Conservation (phyloP, 1,139 yeast species). For the Schizosaccharomyces versatilis region DNA sequence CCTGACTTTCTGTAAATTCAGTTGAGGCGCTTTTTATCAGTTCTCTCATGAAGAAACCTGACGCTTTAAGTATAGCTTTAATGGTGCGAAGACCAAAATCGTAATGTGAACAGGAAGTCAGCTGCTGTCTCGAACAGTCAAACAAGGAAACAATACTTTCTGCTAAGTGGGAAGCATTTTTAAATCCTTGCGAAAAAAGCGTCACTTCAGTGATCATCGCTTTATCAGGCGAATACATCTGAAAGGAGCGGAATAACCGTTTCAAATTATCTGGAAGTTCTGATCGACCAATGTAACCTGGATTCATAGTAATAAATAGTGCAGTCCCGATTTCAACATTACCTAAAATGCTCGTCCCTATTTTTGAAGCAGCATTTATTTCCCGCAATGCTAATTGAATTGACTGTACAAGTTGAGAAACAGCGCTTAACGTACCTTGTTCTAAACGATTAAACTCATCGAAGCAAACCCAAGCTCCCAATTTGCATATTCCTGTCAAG, state of each 20-base stretch:
- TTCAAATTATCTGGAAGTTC: slow-evolving; percentile 70
- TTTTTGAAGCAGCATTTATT: not conserved
- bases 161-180: slow-evolving; percentile 28
- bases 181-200: slow-evolving; percentile 52
- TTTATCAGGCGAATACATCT: slow-evolving; percentile 56
- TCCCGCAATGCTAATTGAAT: slow-evolving; percentile 35
- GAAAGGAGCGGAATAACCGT: slow-evolving; percentile 51
- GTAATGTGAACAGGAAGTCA: slow-evolving; percentile 48
- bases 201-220: slow-evolving; percentile 49
- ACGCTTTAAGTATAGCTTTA: slow-evolving; percentile 32
- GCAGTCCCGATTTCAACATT: slow-evolving; percentile 33
- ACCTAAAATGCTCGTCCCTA: slow-evolving; percentile 21
- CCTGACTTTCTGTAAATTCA: no score
- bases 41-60: not conserved
- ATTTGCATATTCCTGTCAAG: slow-evolving; percentile 57
- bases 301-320: slow-evolving; percentile 78
- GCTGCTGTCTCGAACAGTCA: slow-evolving; percentile 20
- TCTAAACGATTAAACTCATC: slow-evolving; percentile 82
- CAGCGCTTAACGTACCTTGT: slow-evolving; percentile 53
- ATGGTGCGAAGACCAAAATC: slow-evolving; percentile 77
- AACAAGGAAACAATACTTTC: slow-evolving; percentile 36
- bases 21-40: no score
- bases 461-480: slow-evolving; percentile 91
- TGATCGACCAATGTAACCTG: slow-evolving; percentile 67
- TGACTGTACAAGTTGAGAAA: slow-evolving; percentile 57